Evolutionary conservation across 2,329 filamentous ascomycete genomes (phyloP).

Genomic region (Cladophialophora yegresii): DNA sequence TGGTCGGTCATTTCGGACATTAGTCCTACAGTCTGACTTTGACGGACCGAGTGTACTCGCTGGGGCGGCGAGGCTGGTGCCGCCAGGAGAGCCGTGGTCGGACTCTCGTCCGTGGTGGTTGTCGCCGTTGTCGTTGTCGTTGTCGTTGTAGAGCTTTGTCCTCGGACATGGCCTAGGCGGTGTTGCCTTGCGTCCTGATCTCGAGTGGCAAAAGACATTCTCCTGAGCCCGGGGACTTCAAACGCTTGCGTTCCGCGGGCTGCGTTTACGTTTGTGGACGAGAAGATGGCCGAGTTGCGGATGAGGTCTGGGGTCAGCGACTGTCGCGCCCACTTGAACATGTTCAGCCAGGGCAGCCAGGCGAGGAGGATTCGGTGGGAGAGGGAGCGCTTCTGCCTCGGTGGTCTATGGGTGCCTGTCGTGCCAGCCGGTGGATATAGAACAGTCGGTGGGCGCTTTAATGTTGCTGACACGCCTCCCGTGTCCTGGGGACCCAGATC

Average conservation of each 20-base stretch:
- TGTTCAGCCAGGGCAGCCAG: slow-evolving; percentile 21
- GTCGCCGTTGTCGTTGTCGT: too few relatives aligned
- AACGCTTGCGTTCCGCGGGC: background rate
- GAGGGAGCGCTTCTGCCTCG: slow-evolving; percentile 1
- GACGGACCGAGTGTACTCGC: background rate
- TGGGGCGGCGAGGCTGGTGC: background rate
- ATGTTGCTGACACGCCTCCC: background rate
- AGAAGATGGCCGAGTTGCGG: background rate
- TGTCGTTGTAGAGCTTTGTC: background rate
- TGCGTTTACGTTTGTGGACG: background rate
- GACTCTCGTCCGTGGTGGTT: background rate
- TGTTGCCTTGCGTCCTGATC: background rate
- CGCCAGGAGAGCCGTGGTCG: background rate
- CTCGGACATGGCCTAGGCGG: background rate
- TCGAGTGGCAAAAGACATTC: background rate
- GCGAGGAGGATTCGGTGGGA: slow-evolving; percentile 18
- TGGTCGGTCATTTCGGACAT: background rate
- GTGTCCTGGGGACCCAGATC: background rate
- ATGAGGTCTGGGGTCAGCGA: slow-evolving; percentile 2
- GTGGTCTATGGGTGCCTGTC: background rate
- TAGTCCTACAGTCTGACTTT: background rate
- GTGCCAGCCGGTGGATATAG: background rate
- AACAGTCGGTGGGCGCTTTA: background rate
- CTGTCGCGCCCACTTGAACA: slow-evolving; percentile 20
- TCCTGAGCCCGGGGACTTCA: background rate